phyloP scores from a whole-genome alignment of 768 basidiomycete species.

The Terana coerulea region DNA sequence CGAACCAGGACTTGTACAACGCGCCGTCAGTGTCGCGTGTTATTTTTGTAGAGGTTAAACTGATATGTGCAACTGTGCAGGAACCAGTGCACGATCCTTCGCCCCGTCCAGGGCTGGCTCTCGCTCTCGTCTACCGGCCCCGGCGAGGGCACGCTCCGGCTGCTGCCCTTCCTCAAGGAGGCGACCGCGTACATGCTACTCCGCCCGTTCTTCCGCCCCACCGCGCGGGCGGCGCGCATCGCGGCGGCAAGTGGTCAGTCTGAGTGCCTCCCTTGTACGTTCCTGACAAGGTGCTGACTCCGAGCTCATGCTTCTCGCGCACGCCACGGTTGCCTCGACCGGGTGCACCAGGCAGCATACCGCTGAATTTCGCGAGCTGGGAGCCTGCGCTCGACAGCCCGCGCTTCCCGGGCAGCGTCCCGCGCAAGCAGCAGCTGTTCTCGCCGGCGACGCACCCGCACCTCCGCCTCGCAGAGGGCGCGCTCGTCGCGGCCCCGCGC shows the following conservation, averaged over 20 bases:
- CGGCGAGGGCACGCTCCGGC: slow-evolving; percentile 61
- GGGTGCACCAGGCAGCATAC: slow-evolving; percentile 3
- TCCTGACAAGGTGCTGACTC: too few species aligned
- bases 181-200: slow-evolving; percentile 72
- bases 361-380: slow-evolving; percentile 22
- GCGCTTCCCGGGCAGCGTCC: slow-evolving; percentile 24
- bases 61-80: slow-evolving; percentile 11
- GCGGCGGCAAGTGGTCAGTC: slow-evolving; percentile 1
- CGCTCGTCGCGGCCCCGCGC: slow-evolving; percentile 63
- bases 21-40: slow-evolving; percentile 39
- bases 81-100: slow-evolving; percentile 22
- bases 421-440: slow-evolving; percentile 39
- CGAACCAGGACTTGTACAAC: slow-evolving; percentile 60
- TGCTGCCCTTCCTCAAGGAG: slow-evolving; percentile 61
- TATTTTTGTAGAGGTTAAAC: slow-evolving; percentile 11
- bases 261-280: too few species aligned
- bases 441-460: slow-evolving; percentile 62
- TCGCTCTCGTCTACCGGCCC: slow-evolving; percentile 45
- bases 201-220: slow-evolving; percentile 69
- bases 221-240: slow-evolving; percentile 23
- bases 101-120: slow-evolving; percentile 71
- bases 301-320: too few species aligned
- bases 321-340: too few species aligned
- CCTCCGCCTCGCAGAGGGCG: slow-evolving; percentile 50
- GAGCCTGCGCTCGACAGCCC: slow-evolving; percentile 21